phyloP scores from a whole-genome alignment of 2,329 filamentous ascomycete species.

The Lecanicillium sp. region DNA sequence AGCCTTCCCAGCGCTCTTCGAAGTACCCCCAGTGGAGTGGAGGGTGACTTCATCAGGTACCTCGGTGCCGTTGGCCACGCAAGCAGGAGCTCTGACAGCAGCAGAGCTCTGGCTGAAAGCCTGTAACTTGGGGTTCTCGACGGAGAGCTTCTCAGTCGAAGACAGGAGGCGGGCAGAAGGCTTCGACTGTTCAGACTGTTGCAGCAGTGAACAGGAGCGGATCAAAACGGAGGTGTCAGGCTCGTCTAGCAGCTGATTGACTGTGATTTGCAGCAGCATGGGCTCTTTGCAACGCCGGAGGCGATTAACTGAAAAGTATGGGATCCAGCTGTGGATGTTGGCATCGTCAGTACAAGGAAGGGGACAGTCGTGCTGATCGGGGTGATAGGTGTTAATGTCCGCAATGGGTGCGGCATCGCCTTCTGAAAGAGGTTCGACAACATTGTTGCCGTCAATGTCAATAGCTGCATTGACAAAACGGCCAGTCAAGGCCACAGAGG shows the following conservation, averaged over 20 bases:
- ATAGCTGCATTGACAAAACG: conserved; percentile 13
- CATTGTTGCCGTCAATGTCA: conserved; percentile 16
- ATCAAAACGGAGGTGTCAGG: conserved; percentile 11
- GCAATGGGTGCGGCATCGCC: conserved; percentile 19
- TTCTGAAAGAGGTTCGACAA: conserved; percentile 9
- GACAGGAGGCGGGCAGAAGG: not conserved
- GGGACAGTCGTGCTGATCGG: conserved; percentile 20
- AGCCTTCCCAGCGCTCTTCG: not conserved
- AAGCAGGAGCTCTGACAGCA: not conserved
- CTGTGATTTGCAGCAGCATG: conserved; percentile 12
- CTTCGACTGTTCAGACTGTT: not conserved
- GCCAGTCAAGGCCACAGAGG: not conserved
- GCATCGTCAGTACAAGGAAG: conserved; percentile 18
- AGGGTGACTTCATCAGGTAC: not conserved
- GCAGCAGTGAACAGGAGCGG: conserved; percentile 12
- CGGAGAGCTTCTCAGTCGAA: not conserved
- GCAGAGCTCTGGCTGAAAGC: not conserved
- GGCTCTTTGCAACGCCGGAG: conserved; percentile 16
- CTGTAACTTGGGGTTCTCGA: not conserved
- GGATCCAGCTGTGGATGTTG: conserved; percentile 20
- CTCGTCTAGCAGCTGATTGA: conserved; percentile 14
- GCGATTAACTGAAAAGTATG: conserved; percentile 19
- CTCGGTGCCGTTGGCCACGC: not conserved
- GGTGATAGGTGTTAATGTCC: conserved; percentile 16
- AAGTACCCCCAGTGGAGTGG: no score